These are phyloP conservation scores for Erythrophleum fordii DNA, from an alignment of 306 rosid genomes.

Conservation along the genomic window DNA sequence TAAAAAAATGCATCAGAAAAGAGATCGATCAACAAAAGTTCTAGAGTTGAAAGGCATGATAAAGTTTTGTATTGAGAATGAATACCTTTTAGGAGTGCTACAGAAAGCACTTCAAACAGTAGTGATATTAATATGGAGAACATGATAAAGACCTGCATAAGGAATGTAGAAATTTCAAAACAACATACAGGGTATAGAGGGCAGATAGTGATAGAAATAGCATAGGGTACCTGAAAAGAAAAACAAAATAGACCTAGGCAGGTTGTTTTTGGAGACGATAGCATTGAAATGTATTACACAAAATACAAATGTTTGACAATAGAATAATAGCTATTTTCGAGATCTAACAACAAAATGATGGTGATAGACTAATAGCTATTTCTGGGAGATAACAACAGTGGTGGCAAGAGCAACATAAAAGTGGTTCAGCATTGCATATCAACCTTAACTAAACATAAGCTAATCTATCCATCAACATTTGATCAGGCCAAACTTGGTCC, in stretches of 20 bases:
- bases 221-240: not conserved
- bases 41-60: slow-evolving; percentile 30
- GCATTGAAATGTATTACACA: not conserved
- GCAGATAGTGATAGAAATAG: not conserved
- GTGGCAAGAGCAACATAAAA: slow-evolving; percentile 4
- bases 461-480: not conserved
- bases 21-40: slow-evolving; percentile 18
- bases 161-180: slow-evolving; percentile 32
- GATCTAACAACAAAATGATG: not conserved
- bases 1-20: slow-evolving; percentile 15
- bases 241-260: slow-evolving; percentile 1
- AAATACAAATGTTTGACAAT: slow-evolving; percentile 3
- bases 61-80: not conserved
- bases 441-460: slow-evolving; percentile 9
- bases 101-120: slow-evolving; percentile 70
- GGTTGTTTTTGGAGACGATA: not conserved
- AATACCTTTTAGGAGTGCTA: slow-evolving; percentile 79
- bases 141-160: slow-evolving; percentile 82
- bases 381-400: slow-evolving; percentile 1
- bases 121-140: slow-evolving; percentile 69
- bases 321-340: not conserved
- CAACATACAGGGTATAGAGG: slow-evolving; percentile 13
- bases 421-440: slow-evolving; percentile 7
- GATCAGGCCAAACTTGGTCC: slow-evolving; percentile 18
- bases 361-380: slow-evolving; percentile 3